phyloP scores from a whole-genome alignment of 768 basidiomycete genomes.

The Mycena latifolia region DNA sequence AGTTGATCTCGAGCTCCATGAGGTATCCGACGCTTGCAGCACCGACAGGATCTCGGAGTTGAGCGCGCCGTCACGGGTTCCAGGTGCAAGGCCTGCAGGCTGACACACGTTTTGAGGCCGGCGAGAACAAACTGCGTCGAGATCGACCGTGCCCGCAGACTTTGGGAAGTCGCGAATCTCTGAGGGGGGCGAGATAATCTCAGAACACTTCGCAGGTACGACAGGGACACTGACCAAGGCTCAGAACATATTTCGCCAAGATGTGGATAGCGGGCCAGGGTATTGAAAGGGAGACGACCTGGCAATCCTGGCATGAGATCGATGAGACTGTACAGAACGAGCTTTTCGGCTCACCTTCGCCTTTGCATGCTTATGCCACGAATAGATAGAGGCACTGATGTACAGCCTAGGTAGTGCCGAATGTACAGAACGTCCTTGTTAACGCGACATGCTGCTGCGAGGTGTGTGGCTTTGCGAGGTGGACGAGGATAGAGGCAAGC shows the following conservation, averaged over 20 bases:
- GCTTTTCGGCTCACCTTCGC: constrained; percentile 55
- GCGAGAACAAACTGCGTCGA: constrained; percentile 55
- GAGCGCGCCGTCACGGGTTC: constrained; percentile 85
- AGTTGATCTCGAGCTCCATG: constrained; percentile 80
- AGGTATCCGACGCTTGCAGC: constrained; percentile 53
- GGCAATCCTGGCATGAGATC: no score
- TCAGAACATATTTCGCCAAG: constrained; percentile 70
- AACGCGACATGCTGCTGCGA: constrained; percentile 67
- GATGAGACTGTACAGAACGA: neutral
- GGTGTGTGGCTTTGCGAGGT: constrained; percentile 65
- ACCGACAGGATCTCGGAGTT: constrained; percentile 69
- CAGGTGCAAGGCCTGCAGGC: constrained; percentile 76
- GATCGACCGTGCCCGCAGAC: constrained; percentile 47
- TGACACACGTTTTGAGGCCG: constrained; percentile 72
- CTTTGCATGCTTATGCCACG: constrained; percentile 80
- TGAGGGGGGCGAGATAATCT: constrained; percentile 44
- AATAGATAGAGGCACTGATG: constrained; percentile 68
- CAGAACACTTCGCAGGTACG: neutral
- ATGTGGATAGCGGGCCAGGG: constrained; percentile 64
- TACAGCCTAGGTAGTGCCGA: constrained; percentile 71
- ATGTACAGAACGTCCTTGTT: constrained; percentile 65
- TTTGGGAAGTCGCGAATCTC: constrained; percentile 85
- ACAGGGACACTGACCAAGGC: constrained; percentile 61
- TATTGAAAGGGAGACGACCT: constrained; percentile 77
- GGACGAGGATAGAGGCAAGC: constrained; percentile 64